phyloP scores from a whole-genome alignment of 2,329 filamentous ascomycete genomes.

The Aspergillus pseudoterreus region DNA sequence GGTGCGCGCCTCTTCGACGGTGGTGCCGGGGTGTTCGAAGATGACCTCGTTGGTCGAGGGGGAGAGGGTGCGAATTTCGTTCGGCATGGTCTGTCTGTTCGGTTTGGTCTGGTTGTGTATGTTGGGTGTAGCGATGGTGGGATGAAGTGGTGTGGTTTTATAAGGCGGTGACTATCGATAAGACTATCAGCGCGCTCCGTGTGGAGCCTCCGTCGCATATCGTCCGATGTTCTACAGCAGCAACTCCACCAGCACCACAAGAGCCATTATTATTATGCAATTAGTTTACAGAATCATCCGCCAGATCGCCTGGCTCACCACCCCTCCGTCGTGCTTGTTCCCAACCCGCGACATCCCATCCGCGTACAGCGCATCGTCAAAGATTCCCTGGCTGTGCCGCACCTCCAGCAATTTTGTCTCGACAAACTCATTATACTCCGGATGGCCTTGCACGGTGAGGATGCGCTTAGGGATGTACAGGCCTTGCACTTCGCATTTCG shows the following conservation, averaged over 20 bases:
- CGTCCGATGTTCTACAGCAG: neutral
- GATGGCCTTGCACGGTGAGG: conserved; percentile 48
- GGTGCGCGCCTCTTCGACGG: conserved; percentile 20
- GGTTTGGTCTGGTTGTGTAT: neutral
- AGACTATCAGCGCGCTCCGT: neutral
- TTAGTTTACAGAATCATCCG: neutral
- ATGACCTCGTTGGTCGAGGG: conserved; percentile 82
- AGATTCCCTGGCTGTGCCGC: conserved; percentile 19
- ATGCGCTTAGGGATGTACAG: conserved; percentile 40
- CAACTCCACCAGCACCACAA: neutral
- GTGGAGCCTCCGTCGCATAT: neutral
- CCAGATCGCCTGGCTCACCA: conserved; percentile 16
- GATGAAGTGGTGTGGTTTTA: neutral
- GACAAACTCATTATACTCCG: conserved; percentile 41
- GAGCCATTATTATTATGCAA: neutral
- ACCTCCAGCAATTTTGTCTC: conserved; percentile 33
- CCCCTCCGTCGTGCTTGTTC: conserved; percentile 20
- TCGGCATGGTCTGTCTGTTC: conserved; percentile 18
- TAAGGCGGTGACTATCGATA: neutral
- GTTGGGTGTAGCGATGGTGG: neutral
- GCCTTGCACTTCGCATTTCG: conserved; percentile 42
- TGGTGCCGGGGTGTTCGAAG: conserved; percentile 69
- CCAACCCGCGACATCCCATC: conserved; percentile 16
- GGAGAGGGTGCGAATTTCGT: conserved; percentile 64
- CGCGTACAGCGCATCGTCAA: conserved; percentile 20